phyloP scores from a whole-genome alignment of 257 asterid genomes.

The Cruciata laevipes region DNA sequence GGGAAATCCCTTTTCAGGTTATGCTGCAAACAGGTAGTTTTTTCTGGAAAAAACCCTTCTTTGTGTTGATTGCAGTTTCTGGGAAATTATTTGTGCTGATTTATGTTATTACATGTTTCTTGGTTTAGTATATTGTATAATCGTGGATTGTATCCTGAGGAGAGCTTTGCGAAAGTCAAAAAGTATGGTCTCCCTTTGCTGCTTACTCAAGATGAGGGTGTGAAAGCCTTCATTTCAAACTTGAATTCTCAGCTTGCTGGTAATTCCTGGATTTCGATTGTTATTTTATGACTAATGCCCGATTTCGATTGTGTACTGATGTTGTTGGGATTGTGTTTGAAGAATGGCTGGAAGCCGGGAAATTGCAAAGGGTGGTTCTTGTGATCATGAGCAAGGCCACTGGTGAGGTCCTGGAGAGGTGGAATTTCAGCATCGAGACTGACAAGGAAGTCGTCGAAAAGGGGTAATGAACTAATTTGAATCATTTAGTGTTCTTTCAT shows the following conservation, averaged over 20 bases:
- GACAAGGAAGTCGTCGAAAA: constrained; percentile 77
- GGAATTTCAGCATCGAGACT: constrained; percentile 88
- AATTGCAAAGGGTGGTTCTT: constrained; percentile 79
- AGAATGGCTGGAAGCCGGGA: constrained; percentile 97
- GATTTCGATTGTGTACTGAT: not conserved
- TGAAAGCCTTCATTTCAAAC: constrained; percentile 79
- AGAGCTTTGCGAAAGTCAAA: constrained; percentile 80
- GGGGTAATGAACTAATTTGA: constrained; percentile 39
- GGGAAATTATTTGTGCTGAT: not conserved
- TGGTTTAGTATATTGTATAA: constrained; percentile 52
- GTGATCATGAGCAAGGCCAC: constrained; percentile 87
- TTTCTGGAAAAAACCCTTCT: not conserved
- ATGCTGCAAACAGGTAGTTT: constrained; percentile 80
- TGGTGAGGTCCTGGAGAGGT: constrained; percentile 91
- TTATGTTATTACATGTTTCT: not conserved
- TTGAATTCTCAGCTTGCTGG: constrained; percentile 86
- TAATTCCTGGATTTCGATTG: constrained; percentile 14
- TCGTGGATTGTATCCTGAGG: constrained; percentile 88
- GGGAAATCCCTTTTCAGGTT: constrained; percentile 42
- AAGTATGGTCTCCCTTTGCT: constrained; percentile 90
- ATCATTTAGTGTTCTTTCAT: constrained; percentile 2
- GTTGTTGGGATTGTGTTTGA: not conserved
- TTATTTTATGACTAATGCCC: not conserved
- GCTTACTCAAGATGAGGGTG: constrained; percentile 92
- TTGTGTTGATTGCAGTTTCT: constrained; percentile 9